Conservation (phyloP, 1,284 basidiomycete species). For the Fomitopsis schrenkii region DNA sequence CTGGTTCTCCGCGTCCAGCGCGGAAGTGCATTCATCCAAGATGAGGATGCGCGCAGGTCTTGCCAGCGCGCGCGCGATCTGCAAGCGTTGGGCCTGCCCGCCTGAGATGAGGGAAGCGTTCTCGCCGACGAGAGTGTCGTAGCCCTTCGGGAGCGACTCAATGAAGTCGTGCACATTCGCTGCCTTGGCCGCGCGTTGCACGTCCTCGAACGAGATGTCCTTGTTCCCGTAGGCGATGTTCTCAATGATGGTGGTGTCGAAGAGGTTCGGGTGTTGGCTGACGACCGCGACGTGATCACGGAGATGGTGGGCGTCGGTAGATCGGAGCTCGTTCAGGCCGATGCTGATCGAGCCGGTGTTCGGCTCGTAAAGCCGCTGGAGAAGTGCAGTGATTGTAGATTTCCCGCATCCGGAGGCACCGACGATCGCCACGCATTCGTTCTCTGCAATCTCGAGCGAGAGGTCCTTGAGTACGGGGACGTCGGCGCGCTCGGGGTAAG, state of each 20-base stretch:
- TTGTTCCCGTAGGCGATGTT: constrained; percentile 84
- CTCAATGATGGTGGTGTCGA: constrained; percentile 79
- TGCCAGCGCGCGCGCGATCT: constrained; percentile 87
- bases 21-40: constrained; percentile 92
- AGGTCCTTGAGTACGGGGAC: constrained; percentile 66
- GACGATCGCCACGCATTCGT: constrained; percentile 86
- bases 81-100: constrained; percentile 91
- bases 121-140: constrained; percentile 86
- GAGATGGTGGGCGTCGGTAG: constrained; percentile 67
- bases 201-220: constrained; percentile 46
- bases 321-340: constrained; percentile 45
- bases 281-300: constrained; percentile 86
- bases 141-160: constrained; percentile 73
- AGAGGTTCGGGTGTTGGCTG: constrained; percentile 81
- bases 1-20: constrained; percentile 84
- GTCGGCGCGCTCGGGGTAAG: constrained; percentile 80
- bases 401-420: constrained; percentile 89
- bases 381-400: constrained; percentile 78
- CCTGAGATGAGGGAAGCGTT: constrained; percentile 88
- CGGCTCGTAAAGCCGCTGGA: constrained; percentile 88
- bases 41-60: constrained; percentile 73
- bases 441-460: constrained; percentile 59
- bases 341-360: constrained; percentile 57
- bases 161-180: constrained; percentile 91
- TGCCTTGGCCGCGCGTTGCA: constrained; percentile 65